phyloP scores from a whole-genome alignment of 192 early-diverging fungal genomes.

The Coemansia sp. region DNA sequence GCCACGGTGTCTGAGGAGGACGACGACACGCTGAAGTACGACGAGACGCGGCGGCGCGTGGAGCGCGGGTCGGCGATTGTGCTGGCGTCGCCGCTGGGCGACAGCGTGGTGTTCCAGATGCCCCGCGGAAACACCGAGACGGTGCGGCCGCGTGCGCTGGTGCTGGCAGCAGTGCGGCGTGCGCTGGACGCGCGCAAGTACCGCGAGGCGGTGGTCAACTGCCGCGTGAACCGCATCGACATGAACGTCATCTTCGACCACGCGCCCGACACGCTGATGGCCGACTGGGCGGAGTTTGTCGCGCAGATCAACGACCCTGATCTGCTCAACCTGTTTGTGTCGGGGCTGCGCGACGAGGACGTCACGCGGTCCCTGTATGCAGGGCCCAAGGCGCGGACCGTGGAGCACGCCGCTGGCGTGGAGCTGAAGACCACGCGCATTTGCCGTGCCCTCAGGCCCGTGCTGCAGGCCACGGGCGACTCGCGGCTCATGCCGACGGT shows the following conservation, averaged over 20 bases:
- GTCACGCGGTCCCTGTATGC: constrained; percentile 81
- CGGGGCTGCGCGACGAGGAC: constrained; percentile 80
- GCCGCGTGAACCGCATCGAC: constrained; percentile 90
- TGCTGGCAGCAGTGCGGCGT: constrained; percentile 70
- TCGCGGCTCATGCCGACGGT: constrained; percentile 73
- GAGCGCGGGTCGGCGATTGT: constrained; percentile 93
- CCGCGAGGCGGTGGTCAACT: constrained; percentile 73
- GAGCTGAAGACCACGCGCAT: constrained; percentile 70
- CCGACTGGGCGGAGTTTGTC: constrained; percentile 71
- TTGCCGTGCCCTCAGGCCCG: constrained; percentile 66
- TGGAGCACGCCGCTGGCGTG: not conserved
- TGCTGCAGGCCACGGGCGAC: constrained; percentile 56
- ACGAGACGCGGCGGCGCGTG: constrained; percentile 64
- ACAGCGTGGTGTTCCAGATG: constrained; percentile 72
- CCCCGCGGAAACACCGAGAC: constrained; percentile 98
- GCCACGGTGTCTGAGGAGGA: too few relatives aligned
- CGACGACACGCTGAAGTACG: constrained; percentile 12
- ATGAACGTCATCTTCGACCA: constrained; percentile 91
- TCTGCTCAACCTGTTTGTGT: constrained; percentile 88
- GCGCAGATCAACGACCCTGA: constrained; percentile 77
- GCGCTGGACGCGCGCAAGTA: constrained; percentile 67
- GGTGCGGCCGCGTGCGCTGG: constrained; percentile 85
- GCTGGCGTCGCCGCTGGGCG: constrained; percentile 65
- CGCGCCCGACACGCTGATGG: constrained; percentile 65
- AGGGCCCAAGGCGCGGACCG: constrained; percentile 17